Conservation (phyloP, 1,284 basidiomycete species). For the Trichosporon ovoides region DNA sequence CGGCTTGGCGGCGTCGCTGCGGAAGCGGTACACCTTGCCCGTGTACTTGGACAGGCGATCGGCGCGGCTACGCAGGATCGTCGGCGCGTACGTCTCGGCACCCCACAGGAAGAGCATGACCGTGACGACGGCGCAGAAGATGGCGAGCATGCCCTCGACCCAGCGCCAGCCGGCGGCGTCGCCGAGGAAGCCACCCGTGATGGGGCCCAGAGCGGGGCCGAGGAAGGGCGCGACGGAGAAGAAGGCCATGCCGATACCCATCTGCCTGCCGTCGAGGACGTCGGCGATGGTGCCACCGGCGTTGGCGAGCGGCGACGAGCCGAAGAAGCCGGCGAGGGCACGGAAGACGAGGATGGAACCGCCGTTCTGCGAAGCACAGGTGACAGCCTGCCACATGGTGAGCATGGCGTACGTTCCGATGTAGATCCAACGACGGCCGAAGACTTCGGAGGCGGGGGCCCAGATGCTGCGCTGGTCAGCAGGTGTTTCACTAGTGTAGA, state of each 20-base stretch:
- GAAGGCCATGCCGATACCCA: slow-evolving; percentile 39
- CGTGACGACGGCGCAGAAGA: slow-evolving; percentile 34
- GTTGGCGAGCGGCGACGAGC: slow-evolving; percentile 46
- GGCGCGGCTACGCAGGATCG: slow-evolving; percentile 48
- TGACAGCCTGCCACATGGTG: slow-evolving; percentile 38
- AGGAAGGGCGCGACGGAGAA: slow-evolving; percentile 22
- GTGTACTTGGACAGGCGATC: slow-evolving; percentile 44
- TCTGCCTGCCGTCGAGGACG: slow-evolving; percentile 38
- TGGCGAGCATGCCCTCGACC: slow-evolving; percentile 64
- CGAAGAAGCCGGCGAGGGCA: slow-evolving; percentile 44
- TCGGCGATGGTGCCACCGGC: slow-evolving; percentile 46
- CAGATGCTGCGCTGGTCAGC: slow-evolving; percentile 21
- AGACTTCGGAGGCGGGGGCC: slow-evolving; percentile 54
- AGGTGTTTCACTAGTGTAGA: neutral
- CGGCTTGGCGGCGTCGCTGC: slow-evolving; percentile 49
- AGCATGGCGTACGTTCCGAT: slow-evolving; percentile 53
- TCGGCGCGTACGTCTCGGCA: slow-evolving; percentile 51
- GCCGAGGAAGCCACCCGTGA: slow-evolving; percentile 48
- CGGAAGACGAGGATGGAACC: slow-evolving; percentile 37
- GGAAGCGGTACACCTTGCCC: slow-evolving; percentile 48
- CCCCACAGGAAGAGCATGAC: slow-evolving; percentile 31
- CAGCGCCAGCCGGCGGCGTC: slow-evolving; percentile 49
- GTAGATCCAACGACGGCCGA: slow-evolving; percentile 59
- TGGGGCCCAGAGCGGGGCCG: slow-evolving; percentile 28
- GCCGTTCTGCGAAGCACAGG: slow-evolving; percentile 30